Conservation (phyloP, 495 filamentous ascomycete species). For the Penicillium bovifimosum region DNA sequence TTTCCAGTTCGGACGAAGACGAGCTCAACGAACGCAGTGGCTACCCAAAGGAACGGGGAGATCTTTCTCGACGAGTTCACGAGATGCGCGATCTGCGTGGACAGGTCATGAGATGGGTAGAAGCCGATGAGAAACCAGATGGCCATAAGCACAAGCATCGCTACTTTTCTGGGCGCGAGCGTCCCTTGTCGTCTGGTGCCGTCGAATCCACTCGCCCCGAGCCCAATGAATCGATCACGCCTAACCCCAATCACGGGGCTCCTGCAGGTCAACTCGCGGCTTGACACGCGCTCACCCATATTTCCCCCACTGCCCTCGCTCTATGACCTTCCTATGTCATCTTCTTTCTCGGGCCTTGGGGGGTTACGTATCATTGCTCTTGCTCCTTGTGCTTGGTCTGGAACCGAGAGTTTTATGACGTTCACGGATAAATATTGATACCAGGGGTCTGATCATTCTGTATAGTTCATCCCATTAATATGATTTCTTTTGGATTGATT, state of each 20-base stretch:
- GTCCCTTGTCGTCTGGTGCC: slow-evolving; percentile 14
- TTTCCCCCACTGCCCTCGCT: neutral
- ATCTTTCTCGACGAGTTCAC: slow-evolving; percentile 29
- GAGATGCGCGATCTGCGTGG: slow-evolving; percentile 41
- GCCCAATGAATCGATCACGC: neutral
- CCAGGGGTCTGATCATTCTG: neutral
- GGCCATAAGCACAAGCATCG: slow-evolving; percentile 19
- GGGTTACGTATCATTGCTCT: neutral
- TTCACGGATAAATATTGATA: slow-evolving; percentile 13
- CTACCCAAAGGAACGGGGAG: slow-evolving; percentile 25
- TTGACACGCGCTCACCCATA: neutral
- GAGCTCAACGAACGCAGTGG: slow-evolving; percentile 55
- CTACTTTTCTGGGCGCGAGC: slow-evolving; percentile 15
- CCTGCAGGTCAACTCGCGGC: neutral
- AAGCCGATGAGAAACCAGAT: slow-evolving; percentile 25
- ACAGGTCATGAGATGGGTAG: slow-evolving; percentile 38
- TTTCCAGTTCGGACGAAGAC: slow-evolving; percentile 73
- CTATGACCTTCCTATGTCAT: neutral
- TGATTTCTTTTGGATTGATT: neutral
- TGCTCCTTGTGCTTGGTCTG: slow-evolving; percentile 14
- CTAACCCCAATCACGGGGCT: neutral
- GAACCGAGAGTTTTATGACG: slow-evolving; percentile 21
- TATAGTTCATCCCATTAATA: neutral
- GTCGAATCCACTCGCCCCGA: neutral
- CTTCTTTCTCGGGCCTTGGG: neutral